Percentiles rank a stretch among this genome's conserved stretches.
These are phyloP conservation scores for Aureoboletus auriporus DNA, from an alignment of 768 basidiomycete species.

Conservation along the genomic window DNA sequence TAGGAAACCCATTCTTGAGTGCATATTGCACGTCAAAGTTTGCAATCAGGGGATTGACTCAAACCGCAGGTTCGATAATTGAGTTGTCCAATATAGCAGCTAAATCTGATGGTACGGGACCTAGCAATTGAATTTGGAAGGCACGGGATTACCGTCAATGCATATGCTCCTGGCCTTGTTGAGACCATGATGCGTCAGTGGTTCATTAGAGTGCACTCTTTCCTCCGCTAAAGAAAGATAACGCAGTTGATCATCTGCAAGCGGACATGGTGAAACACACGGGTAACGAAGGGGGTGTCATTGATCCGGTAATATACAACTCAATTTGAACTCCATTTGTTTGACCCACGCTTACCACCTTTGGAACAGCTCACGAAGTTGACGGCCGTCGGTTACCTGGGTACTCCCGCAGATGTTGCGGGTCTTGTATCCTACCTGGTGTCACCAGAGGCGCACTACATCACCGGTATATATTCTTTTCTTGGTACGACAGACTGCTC, in stretches of 20 bases:
- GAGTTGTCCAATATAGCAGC: not conserved
- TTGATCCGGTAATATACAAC: constrained; percentile 9
- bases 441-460: constrained; percentile 29
- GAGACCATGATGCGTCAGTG: constrained; percentile 28
- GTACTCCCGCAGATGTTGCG: constrained; percentile 31
- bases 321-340: not conserved
- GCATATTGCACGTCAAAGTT: constrained; percentile 40
- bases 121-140: constrained; percentile 30
- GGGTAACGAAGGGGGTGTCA: constrained; percentile 11
- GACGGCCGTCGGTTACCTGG: constrained; percentile 20
- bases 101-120: not conserved
- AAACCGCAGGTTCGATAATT: constrained; percentile 21
- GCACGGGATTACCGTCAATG: constrained; percentile 32
- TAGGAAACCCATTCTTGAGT: constrained; percentile 28
- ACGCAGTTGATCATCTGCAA: constrained; percentile 17
- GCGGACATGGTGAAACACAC: constrained; percentile 7
- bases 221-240: not conserved
- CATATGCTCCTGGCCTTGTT: constrained; percentile 32
- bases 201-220: not conserved
- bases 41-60: constrained; percentile 41
- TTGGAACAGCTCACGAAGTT: constrained; percentile 8
- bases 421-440: constrained; percentile 35
- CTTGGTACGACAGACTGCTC: not conserved
- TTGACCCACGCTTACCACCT: not conserved
- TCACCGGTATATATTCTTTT: constrained; percentile 28